Conservation (phyloP, 441 rosid genomes). For the Corymbia citriodora region DNA sequence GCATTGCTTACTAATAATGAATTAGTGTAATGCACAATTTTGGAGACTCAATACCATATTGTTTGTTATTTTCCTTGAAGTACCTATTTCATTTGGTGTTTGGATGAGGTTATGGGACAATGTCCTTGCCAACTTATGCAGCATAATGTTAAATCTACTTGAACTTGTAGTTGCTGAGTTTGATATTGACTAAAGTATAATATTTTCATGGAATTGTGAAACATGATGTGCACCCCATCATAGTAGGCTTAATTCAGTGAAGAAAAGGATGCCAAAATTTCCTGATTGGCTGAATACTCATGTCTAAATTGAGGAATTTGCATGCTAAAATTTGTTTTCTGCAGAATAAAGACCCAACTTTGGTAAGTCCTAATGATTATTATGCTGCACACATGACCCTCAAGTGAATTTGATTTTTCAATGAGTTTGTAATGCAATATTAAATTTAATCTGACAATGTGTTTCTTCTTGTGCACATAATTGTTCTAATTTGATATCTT, state of each 20-base stretch:
- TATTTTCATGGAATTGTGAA: neutral
- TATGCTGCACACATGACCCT: neutral
- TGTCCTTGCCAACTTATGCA: neutral
- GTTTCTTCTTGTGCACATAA: neutral
- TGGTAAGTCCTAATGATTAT: neutral
- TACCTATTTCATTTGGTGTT: neutral
- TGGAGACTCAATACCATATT: neutral
- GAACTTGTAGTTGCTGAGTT: neutral
- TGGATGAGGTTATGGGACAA: neutral
- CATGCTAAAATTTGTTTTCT: neutral
- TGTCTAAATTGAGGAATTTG: neutral
- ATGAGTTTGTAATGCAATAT: neutral
- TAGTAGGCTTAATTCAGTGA: neutral
- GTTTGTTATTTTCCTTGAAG: neutral
- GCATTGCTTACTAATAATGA: neutral
- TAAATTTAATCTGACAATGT: fast-evolving
- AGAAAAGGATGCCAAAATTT: neutral
- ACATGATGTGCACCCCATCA: neutral
- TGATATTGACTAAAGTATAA: neutral
- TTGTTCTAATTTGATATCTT: neutral
- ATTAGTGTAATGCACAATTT: neutral
- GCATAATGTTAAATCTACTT: neutral
- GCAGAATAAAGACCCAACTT: neutral
- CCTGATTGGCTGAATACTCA: neutral
- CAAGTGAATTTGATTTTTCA: neutral